These are phyloP conservation scores for Backusella mclennaniae DNA, from an alignment of 192 early-diverging fungal genomes.

Conservation along the genomic window DNA sequence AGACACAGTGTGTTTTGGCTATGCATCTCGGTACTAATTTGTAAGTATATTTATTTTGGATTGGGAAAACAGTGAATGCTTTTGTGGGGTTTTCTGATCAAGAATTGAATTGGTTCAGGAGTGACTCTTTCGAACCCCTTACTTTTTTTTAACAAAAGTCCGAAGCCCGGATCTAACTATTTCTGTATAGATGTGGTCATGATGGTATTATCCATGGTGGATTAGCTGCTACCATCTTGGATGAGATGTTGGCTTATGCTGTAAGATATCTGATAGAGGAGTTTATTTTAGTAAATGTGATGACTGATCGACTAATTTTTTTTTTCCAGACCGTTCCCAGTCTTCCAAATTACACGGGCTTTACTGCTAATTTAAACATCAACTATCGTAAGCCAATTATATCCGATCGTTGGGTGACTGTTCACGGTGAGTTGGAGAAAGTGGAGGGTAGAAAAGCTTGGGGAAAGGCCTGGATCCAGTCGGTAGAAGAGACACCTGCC, in stretches of 20 bases:
- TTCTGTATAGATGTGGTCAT: slow-evolving; percentile 59
- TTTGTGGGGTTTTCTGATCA: background rate
- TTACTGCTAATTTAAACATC: slow-evolving; percentile 32
- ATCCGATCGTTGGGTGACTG: slow-evolving; percentile 26
- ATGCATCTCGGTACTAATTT: slow-evolving; percentile 67
- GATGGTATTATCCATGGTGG: slow-evolving; percentile 78
- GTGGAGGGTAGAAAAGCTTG: slow-evolving; percentile 30
- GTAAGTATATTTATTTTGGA: slow-evolving; percentile 8
- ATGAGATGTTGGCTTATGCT: slow-evolving; percentile 33
- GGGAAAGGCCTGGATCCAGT: slow-evolving; percentile 23
- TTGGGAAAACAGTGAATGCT: background rate
- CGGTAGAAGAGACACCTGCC: slow-evolving; percentile 20
- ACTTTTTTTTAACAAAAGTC: background rate
- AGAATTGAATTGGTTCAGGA: background rate
- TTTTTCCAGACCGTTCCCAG: slow-evolving; percentile 13
- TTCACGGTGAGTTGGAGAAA: slow-evolving; percentile 18
- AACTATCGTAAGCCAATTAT: slow-evolving; percentile 26
- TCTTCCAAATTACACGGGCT: slow-evolving; percentile 27
- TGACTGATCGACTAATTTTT: background rate
- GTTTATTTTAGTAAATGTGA: background rate
- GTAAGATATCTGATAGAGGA: slow-evolving; percentile 14
- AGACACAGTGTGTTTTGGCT: slow-evolving; percentile 48
- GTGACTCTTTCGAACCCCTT: background rate
- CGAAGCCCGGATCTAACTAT: background rate
- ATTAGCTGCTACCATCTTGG: slow-evolving; percentile 42